Base-by-base conservation (phyloP, 768 basidiomycete species). In the Mycena maculata region DNA sequence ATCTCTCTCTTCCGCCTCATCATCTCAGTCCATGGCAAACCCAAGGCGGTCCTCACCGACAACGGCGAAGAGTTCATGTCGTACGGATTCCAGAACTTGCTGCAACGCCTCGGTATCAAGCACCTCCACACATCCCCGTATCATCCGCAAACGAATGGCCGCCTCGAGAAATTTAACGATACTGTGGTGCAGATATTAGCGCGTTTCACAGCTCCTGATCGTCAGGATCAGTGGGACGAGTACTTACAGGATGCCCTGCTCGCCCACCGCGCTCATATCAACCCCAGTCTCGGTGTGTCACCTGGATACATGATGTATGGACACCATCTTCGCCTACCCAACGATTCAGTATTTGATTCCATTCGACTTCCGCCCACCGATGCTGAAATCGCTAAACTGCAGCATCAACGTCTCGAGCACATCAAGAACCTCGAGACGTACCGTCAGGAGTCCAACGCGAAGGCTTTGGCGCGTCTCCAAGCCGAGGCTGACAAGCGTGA, bases 41-140 rank as follows among this genome's bases (percentile, higher is more conserved):
- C n/a, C n/a, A n/a, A n/a, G n/a, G n/a, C n/a, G n/a, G n/a, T n/a
- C 13, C 48, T 74, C 10, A 70, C 73, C 11, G 71, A 74, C 63
- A 72, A 72, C 49, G 69, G 73, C 38, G 68, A 72, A 44, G 73
- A 70, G 49, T 72, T 74, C 68, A 67, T 71, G 48, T 65, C 71
- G 16, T 72, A 74, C 64, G 28, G 52, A 15, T 54, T 47, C 36
- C 67, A 68, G 31, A 68, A 68, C 18, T 22, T 68, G 3, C 47
- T 63, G 15, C 39, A 63, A 33, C 56, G 68, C 7, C 56, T 72
- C 8, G 18, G 53, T 4, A 66, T 74, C 42, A 16, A 65, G 22
- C 73, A 74, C 44, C 49, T 73, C 12, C 71, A 68, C 55, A 74
- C 73, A 13, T 65, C 68, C 3, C 52, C 52, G 9, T 53, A 53